A percentile compares a stretch with the other conserved stretches of the same genome.
Evolutionary conservation across 2,329 filamentous ascomycete species (phyloP).

Genomic region (Juglanconis oblonga): DNA sequence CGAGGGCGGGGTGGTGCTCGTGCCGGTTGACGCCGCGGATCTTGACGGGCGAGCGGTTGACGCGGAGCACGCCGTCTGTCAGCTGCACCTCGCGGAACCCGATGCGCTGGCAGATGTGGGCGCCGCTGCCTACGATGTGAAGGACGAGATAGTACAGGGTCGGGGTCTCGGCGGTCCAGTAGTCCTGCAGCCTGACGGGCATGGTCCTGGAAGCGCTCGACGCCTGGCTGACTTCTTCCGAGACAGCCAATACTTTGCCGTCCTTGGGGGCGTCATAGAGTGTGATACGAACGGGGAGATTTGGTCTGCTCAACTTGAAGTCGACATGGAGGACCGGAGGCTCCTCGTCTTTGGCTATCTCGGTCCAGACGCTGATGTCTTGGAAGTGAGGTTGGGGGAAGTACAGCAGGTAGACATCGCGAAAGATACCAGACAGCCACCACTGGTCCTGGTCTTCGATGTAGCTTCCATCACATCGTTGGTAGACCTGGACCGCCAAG

Average conservation of each 20-base stretch:
- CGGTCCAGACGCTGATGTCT: constrained; percentile 52
- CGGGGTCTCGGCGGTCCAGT: constrained; percentile 60
- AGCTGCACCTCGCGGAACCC: constrained; percentile 59
- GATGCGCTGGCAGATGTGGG: constrained; percentile 44
- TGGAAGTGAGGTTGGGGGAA: constrained; percentile 54
- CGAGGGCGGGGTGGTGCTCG: constrained; percentile 54
- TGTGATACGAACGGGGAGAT: constrained; percentile 10
- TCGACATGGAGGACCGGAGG: constrained; percentile 44
- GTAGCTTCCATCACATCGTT: constrained; percentile 69
- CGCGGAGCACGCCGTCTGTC: constrained; percentile 48
- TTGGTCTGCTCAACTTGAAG: constrained; percentile 32
- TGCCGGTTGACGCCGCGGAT: constrained; percentile 57
- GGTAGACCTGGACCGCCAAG: constrained; percentile 67
- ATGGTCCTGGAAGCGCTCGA: constrained; percentile 28
- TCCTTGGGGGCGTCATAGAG: constrained; percentile 20
- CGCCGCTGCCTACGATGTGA: constrained; percentile 15
- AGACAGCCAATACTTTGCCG: constrained; percentile 26
- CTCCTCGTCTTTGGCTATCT: constrained; percentile 49
- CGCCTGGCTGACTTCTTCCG: constrained; percentile 21
- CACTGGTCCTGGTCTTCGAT: constrained; percentile 68
- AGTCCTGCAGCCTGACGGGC: constrained; percentile 42
- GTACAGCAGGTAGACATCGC: constrained; percentile 58
- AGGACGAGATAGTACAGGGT: constrained; percentile 43
- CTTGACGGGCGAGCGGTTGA: constrained; percentile 55
- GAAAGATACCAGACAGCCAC: constrained; percentile 58